phyloP scores from a whole-genome alignment of 495 filamentous ascomycete species.

The Elaphomyces granulatus region DNA sequence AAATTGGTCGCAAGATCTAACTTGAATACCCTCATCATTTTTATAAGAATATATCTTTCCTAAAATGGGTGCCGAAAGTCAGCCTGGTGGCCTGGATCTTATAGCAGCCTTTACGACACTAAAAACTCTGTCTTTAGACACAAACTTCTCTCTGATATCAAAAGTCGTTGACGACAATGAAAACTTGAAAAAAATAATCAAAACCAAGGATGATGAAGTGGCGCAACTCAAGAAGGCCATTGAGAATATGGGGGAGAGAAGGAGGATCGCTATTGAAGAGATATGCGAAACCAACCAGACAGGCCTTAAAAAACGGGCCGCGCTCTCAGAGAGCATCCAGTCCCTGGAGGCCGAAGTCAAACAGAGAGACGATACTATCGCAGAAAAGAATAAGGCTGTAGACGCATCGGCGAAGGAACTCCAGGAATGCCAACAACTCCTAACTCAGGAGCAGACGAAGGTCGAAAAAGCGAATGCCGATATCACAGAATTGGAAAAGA shows the following conservation, averaged over 20 bases:
- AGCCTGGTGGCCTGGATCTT: too few relatives aligned
- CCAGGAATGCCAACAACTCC: constrained; percentile 2
- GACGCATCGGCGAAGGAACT: constrained; percentile 2
- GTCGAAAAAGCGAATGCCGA: constrained; percentile 5
- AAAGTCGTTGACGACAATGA: neutral
- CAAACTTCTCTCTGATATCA: neutral
- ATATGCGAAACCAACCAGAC: constrained; percentile 6
- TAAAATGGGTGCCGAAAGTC: too few relatives aligned
- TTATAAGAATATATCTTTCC: neutral
- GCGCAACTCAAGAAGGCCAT: constrained; percentile 5
- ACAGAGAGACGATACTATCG: constrained; percentile 4
- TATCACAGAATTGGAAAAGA: constrained; percentile 5
- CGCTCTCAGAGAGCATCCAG: constrained; percentile 5
- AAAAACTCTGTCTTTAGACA: constrained; percentile 1
- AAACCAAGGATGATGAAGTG: constrained; percentile 7
- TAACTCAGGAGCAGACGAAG: constrained; percentile 3
- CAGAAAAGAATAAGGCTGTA: constrained; percentile 3
- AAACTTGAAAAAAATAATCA: constrained; percentile 2
- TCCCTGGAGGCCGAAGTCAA: constrained; percentile 3
- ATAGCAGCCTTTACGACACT: neutral
- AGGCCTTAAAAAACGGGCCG: constrained; percentile 5
- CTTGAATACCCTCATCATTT: neutral
- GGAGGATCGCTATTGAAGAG: constrained; percentile 5
- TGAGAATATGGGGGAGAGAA: constrained; percentile 4
- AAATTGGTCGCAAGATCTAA: too few relatives aligned